Conservation (phyloP, 768 basidiomycete genomes). For the Symmetrospora coprosmae region DNA sequence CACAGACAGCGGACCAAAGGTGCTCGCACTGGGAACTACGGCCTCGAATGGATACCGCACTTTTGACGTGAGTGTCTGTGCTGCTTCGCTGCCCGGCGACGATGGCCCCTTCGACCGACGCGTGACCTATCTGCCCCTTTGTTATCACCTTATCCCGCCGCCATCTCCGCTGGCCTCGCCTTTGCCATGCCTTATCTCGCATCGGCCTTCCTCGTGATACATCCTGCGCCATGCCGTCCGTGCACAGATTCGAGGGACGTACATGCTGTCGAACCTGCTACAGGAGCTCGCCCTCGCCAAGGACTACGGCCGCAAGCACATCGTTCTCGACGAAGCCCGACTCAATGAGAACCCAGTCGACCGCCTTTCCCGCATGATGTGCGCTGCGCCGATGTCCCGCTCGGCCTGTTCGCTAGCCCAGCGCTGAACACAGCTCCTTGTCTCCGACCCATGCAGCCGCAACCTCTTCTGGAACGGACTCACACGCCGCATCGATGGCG, state of each 20-base stretch:
- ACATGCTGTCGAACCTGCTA: slow-evolving; percentile 97
- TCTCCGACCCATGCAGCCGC: slow-evolving; percentile 28
- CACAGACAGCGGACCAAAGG: slow-evolving; percentile 90
- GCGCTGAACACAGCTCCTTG: no score
- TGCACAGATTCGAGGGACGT: slow-evolving; percentile 69
- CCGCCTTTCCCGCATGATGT: slow-evolving; percentile 91
- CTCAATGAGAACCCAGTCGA: slow-evolving; percentile 95
- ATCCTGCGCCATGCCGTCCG: background rate
- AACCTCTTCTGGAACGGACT: slow-evolving; percentile 97
- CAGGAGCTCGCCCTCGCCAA: slow-evolving; percentile 94
- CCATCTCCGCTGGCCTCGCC: no score
- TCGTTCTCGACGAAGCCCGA: slow-evolving; percentile 97
- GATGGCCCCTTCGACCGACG: no score
- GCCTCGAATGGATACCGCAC: slow-evolving; percentile 96
- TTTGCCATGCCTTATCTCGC: background rate
- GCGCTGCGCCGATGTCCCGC: slow-evolving; percentile 30
- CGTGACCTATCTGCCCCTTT: background rate
- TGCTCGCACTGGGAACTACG: slow-evolving; percentile 87
- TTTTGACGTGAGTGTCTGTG: slow-evolving; percentile 65
- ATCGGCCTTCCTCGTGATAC: background rate
- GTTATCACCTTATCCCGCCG: background rate
- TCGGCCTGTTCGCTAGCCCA: background rate
- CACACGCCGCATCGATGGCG: slow-evolving; percentile 89
- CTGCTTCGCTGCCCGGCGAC: background rate
- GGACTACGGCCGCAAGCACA: slow-evolving; percentile 85